A percentile compares a stretch with the other conserved stretches of the same genome.
Evolutionary conservation across 2,329 filamentous ascomycete species (phyloP).

Genomic region (Sclerotinia nivalis): DNA sequence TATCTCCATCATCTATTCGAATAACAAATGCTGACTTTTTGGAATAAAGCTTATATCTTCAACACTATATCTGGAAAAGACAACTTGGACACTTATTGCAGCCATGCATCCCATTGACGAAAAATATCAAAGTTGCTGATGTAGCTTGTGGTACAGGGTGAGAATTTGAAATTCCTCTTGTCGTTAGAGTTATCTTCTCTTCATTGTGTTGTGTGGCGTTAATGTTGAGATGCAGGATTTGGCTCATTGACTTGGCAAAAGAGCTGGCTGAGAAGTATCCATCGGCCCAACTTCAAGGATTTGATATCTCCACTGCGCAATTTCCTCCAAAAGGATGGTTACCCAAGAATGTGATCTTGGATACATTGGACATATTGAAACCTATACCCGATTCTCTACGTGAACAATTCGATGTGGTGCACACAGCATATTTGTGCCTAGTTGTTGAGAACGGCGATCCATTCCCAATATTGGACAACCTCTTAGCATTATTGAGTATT

Average conservation of each 20-base stretch:
- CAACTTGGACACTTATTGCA: constrained; percentile 4
- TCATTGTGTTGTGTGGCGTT: not conserved
- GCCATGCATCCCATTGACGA: not conserved
- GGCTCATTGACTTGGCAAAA: constrained; percentile 1
- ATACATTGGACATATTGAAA: constrained; percentile 10
- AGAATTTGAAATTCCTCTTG: not conserved
- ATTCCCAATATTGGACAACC: constrained; percentile 13
- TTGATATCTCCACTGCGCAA: constrained; percentile 9
- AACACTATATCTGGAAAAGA: constrained; percentile 3
- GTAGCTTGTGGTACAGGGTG: not conserved
- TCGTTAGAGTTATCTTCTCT: not conserved
- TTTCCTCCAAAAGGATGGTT: constrained; percentile 2
- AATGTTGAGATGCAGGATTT: constrained; percentile 5
- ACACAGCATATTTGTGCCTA: constrained; percentile 4
- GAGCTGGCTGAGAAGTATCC: not conserved
- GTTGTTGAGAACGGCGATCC: constrained; percentile 5
- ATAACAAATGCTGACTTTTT: not conserved
- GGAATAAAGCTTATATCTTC: not conserved
- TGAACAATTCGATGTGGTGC: not conserved
- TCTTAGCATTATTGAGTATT: constrained; percentile 4
- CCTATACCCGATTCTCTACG: not conserved
- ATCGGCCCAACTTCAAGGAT: constrained; percentile 3
- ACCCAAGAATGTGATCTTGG: not conserved
- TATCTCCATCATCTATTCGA: not conserved
- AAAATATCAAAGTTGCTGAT: not conserved